phyloP scores from a whole-genome alignment of 1,284 basidiomycete genomes.

The Marasmius tenuissimus region DNA sequence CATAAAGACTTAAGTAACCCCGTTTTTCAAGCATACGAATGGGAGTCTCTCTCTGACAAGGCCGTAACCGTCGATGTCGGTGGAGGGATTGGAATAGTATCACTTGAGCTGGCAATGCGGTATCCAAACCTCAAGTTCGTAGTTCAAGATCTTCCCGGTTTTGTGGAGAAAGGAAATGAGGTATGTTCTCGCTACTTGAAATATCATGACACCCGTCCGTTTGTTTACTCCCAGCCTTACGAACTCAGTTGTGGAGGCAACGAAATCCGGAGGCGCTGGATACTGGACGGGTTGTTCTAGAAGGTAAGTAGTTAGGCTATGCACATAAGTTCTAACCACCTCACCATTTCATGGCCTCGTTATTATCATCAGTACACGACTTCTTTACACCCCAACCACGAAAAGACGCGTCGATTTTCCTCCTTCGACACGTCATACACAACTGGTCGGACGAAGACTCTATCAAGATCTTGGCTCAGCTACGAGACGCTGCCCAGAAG shows the following conservation, averaged over 20 bases:
- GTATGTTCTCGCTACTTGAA: background rate
- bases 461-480: conserved; percentile 8
- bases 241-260: conserved; percentile 15
- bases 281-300: conserved; percentile 11
- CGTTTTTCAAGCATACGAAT: conserved; percentile 29
- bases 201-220: background rate
- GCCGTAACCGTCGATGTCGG: conserved; percentile 32
- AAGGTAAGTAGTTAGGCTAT: conserved; percentile 13
- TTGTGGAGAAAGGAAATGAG: conserved; percentile 19
- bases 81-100: conserved; percentile 26
- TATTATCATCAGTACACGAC: conserved; percentile 6
- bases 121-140: conserved; percentile 24
- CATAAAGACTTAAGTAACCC: no score
- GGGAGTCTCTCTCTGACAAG: conserved; percentile 19
- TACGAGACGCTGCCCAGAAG: conserved; percentile 6
- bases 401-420: conserved; percentile 11
- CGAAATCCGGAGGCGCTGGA: conserved; percentile 12
- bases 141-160: conserved; percentile 28
- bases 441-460: conserved; percentile 17
- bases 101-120: conserved; percentile 20
- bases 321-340: background rate
- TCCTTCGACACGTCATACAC: conserved; percentile 16
- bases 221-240: background rate
- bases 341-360: background rate
- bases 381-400: conserved; percentile 8